A percentile compares a stretch with the other conserved stretches of the same genome.
Evolutionary conservation across 768 basidiomycete species (phyloP).

Genomic region (Lyophyllum shimeji): DNA sequence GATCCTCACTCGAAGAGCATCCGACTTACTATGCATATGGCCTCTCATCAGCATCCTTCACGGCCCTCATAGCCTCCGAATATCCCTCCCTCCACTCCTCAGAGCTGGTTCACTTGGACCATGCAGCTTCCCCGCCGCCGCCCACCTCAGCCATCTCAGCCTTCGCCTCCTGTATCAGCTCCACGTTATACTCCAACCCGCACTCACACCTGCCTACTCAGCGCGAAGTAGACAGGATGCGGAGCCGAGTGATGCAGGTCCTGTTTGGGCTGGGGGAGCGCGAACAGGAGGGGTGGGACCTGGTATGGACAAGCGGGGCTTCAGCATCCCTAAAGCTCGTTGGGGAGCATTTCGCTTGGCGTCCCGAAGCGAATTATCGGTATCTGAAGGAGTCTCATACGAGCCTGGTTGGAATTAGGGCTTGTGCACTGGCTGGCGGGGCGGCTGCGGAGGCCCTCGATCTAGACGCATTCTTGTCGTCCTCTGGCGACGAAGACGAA

Average conservation of each 20-base stretch:
- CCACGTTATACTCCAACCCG: constrained; percentile 12
- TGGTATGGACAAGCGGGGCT: constrained; percentile 17
- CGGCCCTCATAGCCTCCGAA: constrained; percentile 8
- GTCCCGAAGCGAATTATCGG: constrained; percentile 4
- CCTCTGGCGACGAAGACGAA: not conserved
- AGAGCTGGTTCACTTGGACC: constrained; percentile 16
- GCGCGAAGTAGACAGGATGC: constrained; percentile 9
- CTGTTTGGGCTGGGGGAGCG: constrained; percentile 9
- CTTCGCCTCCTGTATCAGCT: constrained; percentile 3
- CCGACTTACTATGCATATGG: constrained; percentile 3
- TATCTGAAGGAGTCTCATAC: constrained; percentile 16
- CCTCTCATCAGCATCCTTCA: constrained; percentile 8
- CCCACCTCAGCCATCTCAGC: constrained; percentile 12
- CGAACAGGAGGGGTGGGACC: constrained; percentile 14
- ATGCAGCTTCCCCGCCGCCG: constrained; percentile 17
- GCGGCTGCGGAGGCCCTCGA: constrained; percentile 12
- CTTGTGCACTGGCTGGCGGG: constrained; percentile 13
- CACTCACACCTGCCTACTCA: constrained; percentile 13
- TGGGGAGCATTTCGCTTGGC: constrained; percentile 13
- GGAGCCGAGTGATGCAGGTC: constrained; percentile 12
- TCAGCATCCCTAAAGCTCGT: constrained; percentile 13
- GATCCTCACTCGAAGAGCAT: not conserved
- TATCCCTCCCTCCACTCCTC: constrained; percentile 12
- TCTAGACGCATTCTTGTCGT: constrained; percentile 9
- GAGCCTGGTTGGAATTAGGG: constrained; percentile 16